Evolutionary conservation across 305 asterid species (phyloP).

Genomic region (Nicotiana rustica): DNA sequence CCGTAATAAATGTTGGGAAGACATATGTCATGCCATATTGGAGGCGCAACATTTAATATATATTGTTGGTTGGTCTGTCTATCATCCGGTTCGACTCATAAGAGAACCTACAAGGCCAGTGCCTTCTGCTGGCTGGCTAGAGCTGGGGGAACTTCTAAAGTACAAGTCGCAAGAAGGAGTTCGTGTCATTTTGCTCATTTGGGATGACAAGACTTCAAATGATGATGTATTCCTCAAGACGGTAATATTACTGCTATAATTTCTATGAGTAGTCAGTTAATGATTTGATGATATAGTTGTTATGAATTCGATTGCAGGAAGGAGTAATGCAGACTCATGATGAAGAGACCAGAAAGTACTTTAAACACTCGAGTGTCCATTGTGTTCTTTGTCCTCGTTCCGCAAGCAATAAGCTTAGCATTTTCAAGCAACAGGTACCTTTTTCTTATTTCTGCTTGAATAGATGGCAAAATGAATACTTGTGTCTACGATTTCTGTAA

Average conservation of each 20-base stretch:
- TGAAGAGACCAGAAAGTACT: slow-evolving; percentile 41
- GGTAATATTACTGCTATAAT: slow-evolving; percentile 29
- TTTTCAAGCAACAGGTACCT: slow-evolving; percentile 45
- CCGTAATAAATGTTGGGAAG: slow-evolving; percentile 44
- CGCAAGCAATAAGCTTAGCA: slow-evolving; percentile 44
- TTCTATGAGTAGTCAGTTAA: slow-evolving; percentile 6
- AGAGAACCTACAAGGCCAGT: slow-evolving; percentile 42
- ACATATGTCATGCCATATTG: slow-evolving; percentile 40
- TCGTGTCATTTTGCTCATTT: slow-evolving; percentile 39
- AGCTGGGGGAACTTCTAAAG: slow-evolving; percentile 41
- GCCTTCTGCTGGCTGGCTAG: slow-evolving; percentile 37
- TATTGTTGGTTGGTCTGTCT: slow-evolving; percentile 43
- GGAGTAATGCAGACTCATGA: slow-evolving; percentile 45
- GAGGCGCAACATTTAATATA: slow-evolving; percentile 37
- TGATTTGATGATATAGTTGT: background rate
- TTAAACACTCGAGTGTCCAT: slow-evolving; percentile 40
- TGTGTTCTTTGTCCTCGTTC: slow-evolving; percentile 43
- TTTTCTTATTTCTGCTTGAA: background rate
- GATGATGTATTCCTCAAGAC: slow-evolving; percentile 38
- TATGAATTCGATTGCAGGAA: slow-evolving; percentile 31
- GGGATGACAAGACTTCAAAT: slow-evolving; percentile 44
- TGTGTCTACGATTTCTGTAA: background rate
- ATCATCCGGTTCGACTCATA: slow-evolving; percentile 36
- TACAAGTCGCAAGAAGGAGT: slow-evolving; percentile 44
- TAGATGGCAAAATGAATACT: background rate